Conservation (phyloP, 352 stramenopile genomes). For the Globisporangium okanoganense region DNA sequence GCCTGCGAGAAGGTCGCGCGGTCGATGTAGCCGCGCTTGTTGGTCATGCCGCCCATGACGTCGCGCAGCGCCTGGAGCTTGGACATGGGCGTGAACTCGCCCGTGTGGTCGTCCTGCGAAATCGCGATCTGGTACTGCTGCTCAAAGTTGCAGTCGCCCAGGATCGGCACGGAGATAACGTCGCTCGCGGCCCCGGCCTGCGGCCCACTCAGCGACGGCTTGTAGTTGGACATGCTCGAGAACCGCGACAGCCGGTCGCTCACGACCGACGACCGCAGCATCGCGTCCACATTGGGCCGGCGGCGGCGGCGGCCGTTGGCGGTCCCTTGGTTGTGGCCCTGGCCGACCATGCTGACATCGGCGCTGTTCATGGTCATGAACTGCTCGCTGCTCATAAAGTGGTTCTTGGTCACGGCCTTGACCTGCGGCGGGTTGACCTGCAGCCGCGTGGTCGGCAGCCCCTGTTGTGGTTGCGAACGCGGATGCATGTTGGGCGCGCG, state of each 20-base stretch:
- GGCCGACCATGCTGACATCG: conserved; percentile 28
- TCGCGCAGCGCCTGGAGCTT: conserved; percentile 69
- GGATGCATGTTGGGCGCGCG: conserved; percentile 14
- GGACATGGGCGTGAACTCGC: conserved; percentile 38
- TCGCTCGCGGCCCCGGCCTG: conserved; percentile 26
- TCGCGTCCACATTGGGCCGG: conserved; percentile 57
- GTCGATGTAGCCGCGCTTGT: conserved; percentile 60
- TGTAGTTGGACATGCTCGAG: conserved; percentile 46
- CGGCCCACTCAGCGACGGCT: conserved; percentile 36
- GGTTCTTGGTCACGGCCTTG: conserved; percentile 30
- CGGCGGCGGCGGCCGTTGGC: conserved; percentile 40
- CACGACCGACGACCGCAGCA: conserved; percentile 65
- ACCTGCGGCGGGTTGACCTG: conserved; percentile 23
- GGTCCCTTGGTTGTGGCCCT: conserved; percentile 2
- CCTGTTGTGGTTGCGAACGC: no score
- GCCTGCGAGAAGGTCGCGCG: conserved; percentile 71
- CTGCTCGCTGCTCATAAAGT: conserved; percentile 60
- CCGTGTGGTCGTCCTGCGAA: conserved; percentile 40
- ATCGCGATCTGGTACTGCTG: conserved; percentile 65
- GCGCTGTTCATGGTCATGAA: conserved; percentile 42
- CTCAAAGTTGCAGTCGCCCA: conserved; percentile 66
- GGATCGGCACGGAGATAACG: conserved; percentile 55
- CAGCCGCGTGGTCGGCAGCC: conserved; percentile 12
- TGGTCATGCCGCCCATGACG: conserved; percentile 69
- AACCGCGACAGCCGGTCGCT: conserved; percentile 43